Conservation (phyloP, 768 basidiomycete genomes). For the Tylopilus vinaceipallidus region DNA sequence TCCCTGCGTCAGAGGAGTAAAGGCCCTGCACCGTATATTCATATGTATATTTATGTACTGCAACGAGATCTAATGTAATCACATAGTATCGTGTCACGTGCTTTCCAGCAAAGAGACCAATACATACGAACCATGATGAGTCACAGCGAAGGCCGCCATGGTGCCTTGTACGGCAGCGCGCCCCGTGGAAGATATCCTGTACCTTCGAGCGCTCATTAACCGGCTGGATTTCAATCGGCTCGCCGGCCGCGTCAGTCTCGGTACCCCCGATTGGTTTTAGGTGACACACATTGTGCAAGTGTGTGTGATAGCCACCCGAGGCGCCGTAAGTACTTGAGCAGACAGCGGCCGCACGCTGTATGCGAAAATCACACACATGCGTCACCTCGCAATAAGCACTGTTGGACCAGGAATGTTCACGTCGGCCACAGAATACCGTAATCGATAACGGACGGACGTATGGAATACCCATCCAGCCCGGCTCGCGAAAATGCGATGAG, state of each 20-base stretch:
- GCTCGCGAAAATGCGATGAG: constrained; percentile 43
- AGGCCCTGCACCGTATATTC: no score
- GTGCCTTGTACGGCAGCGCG: constrained; percentile 39
- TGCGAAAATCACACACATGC: constrained; percentile 24
- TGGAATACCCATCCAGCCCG: constrained; percentile 49
- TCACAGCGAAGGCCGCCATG: constrained; percentile 40
- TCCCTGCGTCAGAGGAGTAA: constrained; percentile 51
- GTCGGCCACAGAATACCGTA: constrained; percentile 51
- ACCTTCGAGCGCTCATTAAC: constrained; percentile 48
- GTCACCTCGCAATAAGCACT: not conserved
- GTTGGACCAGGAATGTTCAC: no score
- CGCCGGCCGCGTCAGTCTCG: constrained; percentile 16
- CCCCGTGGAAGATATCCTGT: constrained; percentile 44
- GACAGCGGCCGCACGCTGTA: constrained; percentile 43
- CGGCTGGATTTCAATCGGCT: constrained; percentile 34
- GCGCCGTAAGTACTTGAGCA: constrained; percentile 31
- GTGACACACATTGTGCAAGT: constrained; percentile 57
- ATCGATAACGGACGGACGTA: constrained; percentile 36
- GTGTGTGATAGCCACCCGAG: constrained; percentile 47
- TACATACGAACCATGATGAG: constrained; percentile 61
- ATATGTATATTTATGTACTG: no score
- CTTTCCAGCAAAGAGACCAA: no score
- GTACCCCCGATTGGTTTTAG: not conserved
- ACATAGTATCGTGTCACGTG: constrained; percentile 21
- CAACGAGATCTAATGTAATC: no score